Base-by-base conservation (phyloP, 495 filamentous ascomycete species). In the Jackrogersella multiformis region DNA sequence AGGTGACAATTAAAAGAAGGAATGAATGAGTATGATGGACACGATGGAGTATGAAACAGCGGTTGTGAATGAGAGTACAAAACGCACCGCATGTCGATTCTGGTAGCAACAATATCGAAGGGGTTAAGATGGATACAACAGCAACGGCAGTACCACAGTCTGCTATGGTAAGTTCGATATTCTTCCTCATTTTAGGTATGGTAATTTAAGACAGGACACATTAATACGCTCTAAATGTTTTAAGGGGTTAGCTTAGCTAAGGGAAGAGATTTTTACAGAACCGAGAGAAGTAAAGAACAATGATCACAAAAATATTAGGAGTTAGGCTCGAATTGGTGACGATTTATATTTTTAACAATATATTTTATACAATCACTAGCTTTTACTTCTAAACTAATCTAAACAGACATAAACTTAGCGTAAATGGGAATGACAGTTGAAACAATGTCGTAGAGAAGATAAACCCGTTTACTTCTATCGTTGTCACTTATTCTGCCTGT, bases 201-300 rank as follows among this genome's bases (percentile, higher is more conserved):
- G 54, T 69, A 59, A 69, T 39, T 5, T 1, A 10, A 60, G 16
- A n/a, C 23, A 64, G 66, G 66, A 64, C n/a, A n/a, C n/a, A n/a
- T n/a, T n/a, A n/a, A n/a, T n/a, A n/a, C n/a, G n/a, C n/a, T n/a
- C n/a, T n/a, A n/a, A n/a, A n/a, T n/a, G n/a, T n/a, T n/a, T n/a
- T n/a, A n/a, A n/a, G n/a, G n/a, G n/a, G n/a, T n/a, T n/a, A n/a
- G n/a, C n/a, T n/a, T n/a, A n/a, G n/a, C n/a, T n/a, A n/a, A n/a
- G n/a, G n/a, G n/a, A n/a, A n/a, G n/a, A n/a, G n/a, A n/a, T n/a
- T n/a, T n/a, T n/a, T n/a, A n/a, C n/a, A n/a, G n/a, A n/a, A n/a
- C n/a, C n/a, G n/a, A n/a, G n/a, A n/a, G n/a, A n/a, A n/a, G n/a
- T n/a, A n/a, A n/a, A n/a, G n/a, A n/a, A n/a, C n/a, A n/a, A n/a